A percentile compares a stretch with the other conserved stretches of the same genome.
Evolutionary conservation across 306 rosid genomes (phyloP).

Genomic region (Ormosia semicastrata): DNA sequence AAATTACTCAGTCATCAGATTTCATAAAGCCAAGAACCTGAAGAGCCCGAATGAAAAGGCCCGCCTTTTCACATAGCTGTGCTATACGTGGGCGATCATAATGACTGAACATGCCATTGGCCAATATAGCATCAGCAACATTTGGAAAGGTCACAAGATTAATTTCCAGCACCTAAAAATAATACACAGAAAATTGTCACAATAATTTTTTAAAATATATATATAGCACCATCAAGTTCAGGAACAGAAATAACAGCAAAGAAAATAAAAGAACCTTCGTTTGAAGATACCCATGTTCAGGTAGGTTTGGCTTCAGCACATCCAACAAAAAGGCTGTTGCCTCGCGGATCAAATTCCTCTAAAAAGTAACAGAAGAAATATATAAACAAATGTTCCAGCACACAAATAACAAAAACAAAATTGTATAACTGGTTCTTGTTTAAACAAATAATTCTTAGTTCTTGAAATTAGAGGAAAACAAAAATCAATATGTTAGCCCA

Average conservation of each 20-base stretch:
- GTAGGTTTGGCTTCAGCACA: conserved; percentile 90
- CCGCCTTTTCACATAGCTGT: conserved; percentile 92
- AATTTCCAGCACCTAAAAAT: conserved; percentile 82
- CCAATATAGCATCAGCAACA: conserved; percentile 96
- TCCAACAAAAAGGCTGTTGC: conserved; percentile 91
- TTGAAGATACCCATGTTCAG: conserved; percentile 88
- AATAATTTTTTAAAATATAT: not conserved
- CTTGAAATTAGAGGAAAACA: not conserved
- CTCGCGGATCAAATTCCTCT: conserved; percentile 97
- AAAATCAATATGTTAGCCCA: not conserved
- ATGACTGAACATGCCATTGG: conserved; percentile 97
- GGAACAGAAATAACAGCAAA: not conserved
- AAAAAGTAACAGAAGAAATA: conserved; percentile 14
- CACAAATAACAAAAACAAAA: not conserved
- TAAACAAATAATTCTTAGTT: not conserved
- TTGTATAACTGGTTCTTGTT: not conserved
- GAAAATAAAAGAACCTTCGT: conserved; percentile 59
- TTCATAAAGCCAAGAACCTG: conserved; percentile 53
- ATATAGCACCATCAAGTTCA: not conserved
- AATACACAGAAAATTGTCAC: conserved; percentile 8
- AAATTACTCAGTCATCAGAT: not conserved
- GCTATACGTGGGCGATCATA: conserved; percentile 95
- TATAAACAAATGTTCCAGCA: conserved; percentile 16
- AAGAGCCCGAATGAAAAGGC: conserved; percentile 87
- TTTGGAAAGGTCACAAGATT: conserved; percentile 96